Conservation (phyloP, 306 rosid genomes). For the Cicer bijugum region DNA sequence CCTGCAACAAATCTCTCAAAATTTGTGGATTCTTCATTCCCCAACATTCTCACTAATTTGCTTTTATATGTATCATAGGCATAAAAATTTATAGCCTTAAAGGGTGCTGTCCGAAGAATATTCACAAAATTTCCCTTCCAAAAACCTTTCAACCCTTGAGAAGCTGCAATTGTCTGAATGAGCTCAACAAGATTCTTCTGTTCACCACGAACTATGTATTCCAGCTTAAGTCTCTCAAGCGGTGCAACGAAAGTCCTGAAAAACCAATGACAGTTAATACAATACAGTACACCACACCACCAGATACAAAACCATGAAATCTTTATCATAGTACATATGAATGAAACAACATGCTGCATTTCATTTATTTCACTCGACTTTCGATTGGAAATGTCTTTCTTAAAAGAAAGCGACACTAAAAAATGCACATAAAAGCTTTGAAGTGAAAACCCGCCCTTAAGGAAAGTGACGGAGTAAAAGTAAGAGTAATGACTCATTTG, state of each 20-base stretch:
- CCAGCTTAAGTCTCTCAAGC: constrained; percentile 96
- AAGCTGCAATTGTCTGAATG: constrained; percentile 66
- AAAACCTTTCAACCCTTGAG: constrained; percentile 94
- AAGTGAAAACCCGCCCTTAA: constrained; percentile 5
- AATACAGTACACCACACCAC: background rate
- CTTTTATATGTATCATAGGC: constrained; percentile 88
- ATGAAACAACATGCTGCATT: background rate
- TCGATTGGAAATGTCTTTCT: background rate
- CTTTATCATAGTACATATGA: constrained; percentile 30
- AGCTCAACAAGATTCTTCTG: constrained; percentile 67
- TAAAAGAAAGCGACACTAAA: background rate
- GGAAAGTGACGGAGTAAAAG: background rate
- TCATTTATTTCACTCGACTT: background rate
- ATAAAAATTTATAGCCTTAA: constrained; percentile 88
- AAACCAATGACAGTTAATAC: constrained; percentile 29
- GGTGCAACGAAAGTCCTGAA: constrained; percentile 94
- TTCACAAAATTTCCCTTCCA: constrained; percentile 96
- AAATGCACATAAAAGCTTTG: background rate
- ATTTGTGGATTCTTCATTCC: constrained; percentile 73
- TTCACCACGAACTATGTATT: constrained; percentile 90
- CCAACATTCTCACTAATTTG: constrained; percentile 61
- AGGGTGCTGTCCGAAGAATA: constrained; percentile 93
- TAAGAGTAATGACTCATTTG: background rate
- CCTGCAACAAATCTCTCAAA: constrained; percentile 92
- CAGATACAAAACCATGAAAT: constrained; percentile 28